Percentiles rank a stretch among this genome's conserved stretches.
Conservation (phyloP, 2,329 filamentous ascomycete genomes). For the Gnomoniopsis smithogilvyi region DNA sequence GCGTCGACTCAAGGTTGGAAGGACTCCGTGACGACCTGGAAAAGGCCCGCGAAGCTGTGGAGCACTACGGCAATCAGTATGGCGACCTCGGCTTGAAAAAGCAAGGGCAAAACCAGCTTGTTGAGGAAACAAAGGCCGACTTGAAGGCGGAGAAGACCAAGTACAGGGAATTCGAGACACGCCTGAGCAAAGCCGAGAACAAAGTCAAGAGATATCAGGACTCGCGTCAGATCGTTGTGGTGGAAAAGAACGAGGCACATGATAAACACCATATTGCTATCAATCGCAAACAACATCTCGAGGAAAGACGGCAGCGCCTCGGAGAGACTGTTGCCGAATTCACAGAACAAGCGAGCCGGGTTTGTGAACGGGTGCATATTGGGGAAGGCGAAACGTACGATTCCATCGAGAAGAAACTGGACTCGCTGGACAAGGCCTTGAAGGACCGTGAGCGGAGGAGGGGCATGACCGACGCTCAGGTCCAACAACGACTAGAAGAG, state of each 20-base stretch:
- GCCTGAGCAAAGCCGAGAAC: conserved; percentile 52
- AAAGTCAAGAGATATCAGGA: conserved; percentile 48
- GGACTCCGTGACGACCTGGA: conserved; percentile 55
- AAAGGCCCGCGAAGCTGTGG: conserved; percentile 41
- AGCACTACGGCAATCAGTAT: conserved; percentile 53
- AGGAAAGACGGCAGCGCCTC: conserved; percentile 46
- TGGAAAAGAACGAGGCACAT: conserved; percentile 60
- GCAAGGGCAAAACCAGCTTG: conserved; percentile 41
- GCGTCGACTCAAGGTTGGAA: conserved; percentile 65
- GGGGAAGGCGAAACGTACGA: conserved; percentile 60
- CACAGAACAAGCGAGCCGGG: conserved; percentile 48
- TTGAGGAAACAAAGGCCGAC: conserved; percentile 37
- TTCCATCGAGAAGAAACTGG: conserved; percentile 55
- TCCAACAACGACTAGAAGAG: conserved; percentile 46
- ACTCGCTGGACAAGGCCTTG: conserved; percentile 49
- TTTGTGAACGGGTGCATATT: conserved; percentile 59
- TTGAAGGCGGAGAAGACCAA: conserved; percentile 30
- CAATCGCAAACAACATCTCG: conserved; percentile 40
- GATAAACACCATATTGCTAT: conserved; percentile 47
- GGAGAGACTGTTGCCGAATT: conserved; percentile 49
- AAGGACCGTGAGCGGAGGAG: conserved; percentile 52
- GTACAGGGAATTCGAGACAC: conserved; percentile 38
- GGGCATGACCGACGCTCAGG: conserved; percentile 64
- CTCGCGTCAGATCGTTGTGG: conserved; percentile 50
- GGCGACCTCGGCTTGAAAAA: conserved; percentile 49